Base-by-base conservation (phyloP, 495 filamentous ascomycete species). In the Aspergillus baeticus region DNA sequence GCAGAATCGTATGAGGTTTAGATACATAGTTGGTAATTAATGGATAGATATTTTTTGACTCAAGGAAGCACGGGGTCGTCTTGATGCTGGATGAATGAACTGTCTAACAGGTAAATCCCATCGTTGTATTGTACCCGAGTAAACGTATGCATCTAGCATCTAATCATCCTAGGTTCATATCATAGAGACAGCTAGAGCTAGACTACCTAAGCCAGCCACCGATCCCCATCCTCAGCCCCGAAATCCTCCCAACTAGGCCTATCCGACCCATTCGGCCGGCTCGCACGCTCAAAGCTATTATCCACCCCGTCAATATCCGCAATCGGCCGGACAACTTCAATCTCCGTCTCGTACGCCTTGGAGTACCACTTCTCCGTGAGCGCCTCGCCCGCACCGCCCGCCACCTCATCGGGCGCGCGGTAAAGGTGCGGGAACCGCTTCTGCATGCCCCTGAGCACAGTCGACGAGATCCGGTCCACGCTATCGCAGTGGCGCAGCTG, bases 381-480 rank as follows among this genome's bases (percentile, higher is more conserved):
- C 4, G 68, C 52, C 17, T 65, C 67, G 29, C n/a, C n/a, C n/a
- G n/a, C n/a, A n/a, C 61, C 57, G 0, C 43, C 50, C 33, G 49
- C 17, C 31, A 46, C 55, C 29, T 41, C 29, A 13, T 58, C 66
- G 10, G 68, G 55, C 10, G 59, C 17, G 10, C 23, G 35, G 47
- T 75, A 76, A 20, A 77, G 60, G 36, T 73, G 69, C 15, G 75
- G 75, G 62, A 73, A 77, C 0, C 72, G 64, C 34, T 68, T 60
- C 59, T 78, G 81, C 80, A 90, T 81, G 22, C 81, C 82, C 56
- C 71, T 76, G 63, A 91, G 66, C 22, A 88, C 87, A 20, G 82
- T 77, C 44, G 78, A 80, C 22, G 85, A 84, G 38, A 91, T 84
- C 45, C 86, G 84, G 60, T 91, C 87, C 1, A 91, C 88, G 43